Evolutionary conservation across 2,329 filamentous ascomycete genomes (phyloP).

Genomic region (Penicillium freii): DNA sequence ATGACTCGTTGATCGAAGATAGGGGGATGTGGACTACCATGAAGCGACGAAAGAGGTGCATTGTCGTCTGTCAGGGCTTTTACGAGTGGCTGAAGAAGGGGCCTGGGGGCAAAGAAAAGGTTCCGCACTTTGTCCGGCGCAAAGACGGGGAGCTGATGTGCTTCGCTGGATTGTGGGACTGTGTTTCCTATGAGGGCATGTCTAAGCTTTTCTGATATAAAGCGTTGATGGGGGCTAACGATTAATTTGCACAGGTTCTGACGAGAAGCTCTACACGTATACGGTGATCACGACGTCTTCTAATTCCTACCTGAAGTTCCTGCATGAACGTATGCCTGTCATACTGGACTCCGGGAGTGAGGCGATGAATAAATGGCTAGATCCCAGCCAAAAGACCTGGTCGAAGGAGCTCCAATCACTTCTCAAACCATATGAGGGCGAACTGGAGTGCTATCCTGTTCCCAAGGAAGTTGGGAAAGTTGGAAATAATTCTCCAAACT

Average conservation of each 20-base stretch:
- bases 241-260: slow-evolving; percentile 47
- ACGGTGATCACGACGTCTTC: slow-evolving; percentile 90
- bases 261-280: slow-evolving; percentile 78
- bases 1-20: slow-evolving; percentile 74
- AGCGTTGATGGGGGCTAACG: neutral
- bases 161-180: slow-evolving; percentile 90
- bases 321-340: slow-evolving; percentile 96
- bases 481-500: slow-evolving; percentile 81
- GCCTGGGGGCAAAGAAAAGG: slow-evolving; percentile 67
- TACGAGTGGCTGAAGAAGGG: slow-evolving; percentile 92
- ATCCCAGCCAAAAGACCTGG: slow-evolving; percentile 72
- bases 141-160: slow-evolving; percentile 82
- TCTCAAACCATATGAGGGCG: slow-evolving; percentile 74
- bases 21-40: slow-evolving; percentile 88
- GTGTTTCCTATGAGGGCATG: slow-evolving; percentile 72
- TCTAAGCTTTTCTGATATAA: neutral
- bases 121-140: slow-evolving; percentile 79
- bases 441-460: slow-evolving; percentile 82
- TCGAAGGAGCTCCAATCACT: slow-evolving; percentile 72
- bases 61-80: slow-evolving; percentile 87
- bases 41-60: slow-evolving; percentile 84
- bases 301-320: slow-evolving; percentile 76
- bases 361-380: slow-evolving; percentile 71
- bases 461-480: slow-evolving; percentile 90
- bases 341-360: slow-evolving; percentile 76